These are phyloP conservation scores for Entophlyctis helioformis DNA, from an alignment of 192 early-diverging fungal species.

Conservation along the genomic window DNA sequence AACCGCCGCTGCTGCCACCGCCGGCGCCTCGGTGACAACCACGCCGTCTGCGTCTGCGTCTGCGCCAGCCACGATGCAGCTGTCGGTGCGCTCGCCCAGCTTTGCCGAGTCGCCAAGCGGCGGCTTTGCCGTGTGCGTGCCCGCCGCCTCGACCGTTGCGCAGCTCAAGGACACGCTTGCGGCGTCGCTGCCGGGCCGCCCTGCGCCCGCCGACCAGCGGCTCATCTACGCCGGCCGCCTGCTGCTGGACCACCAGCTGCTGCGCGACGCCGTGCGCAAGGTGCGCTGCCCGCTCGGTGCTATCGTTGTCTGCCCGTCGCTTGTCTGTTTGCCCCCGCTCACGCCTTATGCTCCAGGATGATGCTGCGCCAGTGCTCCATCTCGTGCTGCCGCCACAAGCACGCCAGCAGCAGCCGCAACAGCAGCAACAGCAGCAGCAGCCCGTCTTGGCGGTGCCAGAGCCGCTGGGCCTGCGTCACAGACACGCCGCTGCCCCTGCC, in stretches of 20 bases:
- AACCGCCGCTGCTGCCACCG: too few relatives aligned
- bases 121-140: slow-evolving; percentile 1
- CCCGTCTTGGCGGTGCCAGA: not conserved
- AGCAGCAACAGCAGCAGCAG: slow-evolving; percentile 1
- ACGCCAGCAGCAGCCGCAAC: not conserved
- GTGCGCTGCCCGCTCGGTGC: not conserved
- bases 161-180: slow-evolving; percentile 9
- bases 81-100: too few relatives aligned
- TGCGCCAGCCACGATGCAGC: too few relatives aligned
- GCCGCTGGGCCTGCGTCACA: not conserved
- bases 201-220: slow-evolving; percentile 4
- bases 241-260: slow-evolving; percentile 1
- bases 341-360: too few relatives aligned
- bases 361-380: too few relatives aligned
- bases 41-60: too few relatives aligned
- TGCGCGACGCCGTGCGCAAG: slow-evolving; percentile 2
- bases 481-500: not conserved
- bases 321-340: not conserved
- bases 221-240: slow-evolving; percentile 15
- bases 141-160: slow-evolving; percentile 1
- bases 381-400: not conserved
- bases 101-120: too few relatives aligned
- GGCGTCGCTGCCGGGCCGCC: slow-evolving; percentile 4
- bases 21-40: too few relatives aligned
- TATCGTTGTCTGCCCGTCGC: not conserved